Percentiles rank a stretch among this genome's conserved stretches.
Conservation (phyloP, 1,284 basidiomycete genomes). For the Austroboletus niveus region DNA sequence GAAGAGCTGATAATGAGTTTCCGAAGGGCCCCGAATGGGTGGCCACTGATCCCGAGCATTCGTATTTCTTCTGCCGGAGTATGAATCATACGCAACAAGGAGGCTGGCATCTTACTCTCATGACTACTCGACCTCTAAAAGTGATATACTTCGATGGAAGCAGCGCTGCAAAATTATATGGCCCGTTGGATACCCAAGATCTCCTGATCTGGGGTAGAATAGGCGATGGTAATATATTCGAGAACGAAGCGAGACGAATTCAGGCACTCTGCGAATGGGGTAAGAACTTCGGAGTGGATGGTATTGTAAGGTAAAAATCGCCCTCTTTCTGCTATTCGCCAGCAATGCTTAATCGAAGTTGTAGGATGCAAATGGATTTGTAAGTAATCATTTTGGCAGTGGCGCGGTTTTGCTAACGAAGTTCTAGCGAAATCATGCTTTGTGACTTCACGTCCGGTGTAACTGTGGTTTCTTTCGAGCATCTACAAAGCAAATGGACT, state of each 20-base stretch:
- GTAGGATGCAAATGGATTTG: conserved; percentile 50
- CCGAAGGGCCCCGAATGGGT: too few species aligned
- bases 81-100: conserved; percentile 4
- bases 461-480: conserved; percentile 34
- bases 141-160: conserved; percentile 47
- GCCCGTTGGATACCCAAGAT: conserved; percentile 44
- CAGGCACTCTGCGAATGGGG: conserved; percentile 38
- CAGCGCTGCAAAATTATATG: conserved; percentile 38
- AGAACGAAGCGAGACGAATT: conserved; percentile 31
- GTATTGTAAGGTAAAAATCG: conserved; percentile 35
- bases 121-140: conserved; percentile 36
- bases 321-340: neutral
- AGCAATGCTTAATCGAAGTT: neutral
- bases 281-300: conserved; percentile 34
- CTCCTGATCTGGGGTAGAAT: conserved; percentile 38
- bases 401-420: neutral
- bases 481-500: conserved; percentile 11
- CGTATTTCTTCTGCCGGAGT: conserved; percentile 35
- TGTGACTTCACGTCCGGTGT: conserved; percentile 32
- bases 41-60: conserved; percentile 42
- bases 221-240: conserved; percentile 8
- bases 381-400: conserved; percentile 25
- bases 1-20: conserved; percentile 11
- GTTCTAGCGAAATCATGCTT: conserved; percentile 36
- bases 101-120: conserved; percentile 41